A percentile compares a stretch with the other conserved stretches of the same genome.
Evolutionary conservation across 2,329 filamentous ascomycete species (phyloP).

Genomic region (Cercospora brassicicola): DNA sequence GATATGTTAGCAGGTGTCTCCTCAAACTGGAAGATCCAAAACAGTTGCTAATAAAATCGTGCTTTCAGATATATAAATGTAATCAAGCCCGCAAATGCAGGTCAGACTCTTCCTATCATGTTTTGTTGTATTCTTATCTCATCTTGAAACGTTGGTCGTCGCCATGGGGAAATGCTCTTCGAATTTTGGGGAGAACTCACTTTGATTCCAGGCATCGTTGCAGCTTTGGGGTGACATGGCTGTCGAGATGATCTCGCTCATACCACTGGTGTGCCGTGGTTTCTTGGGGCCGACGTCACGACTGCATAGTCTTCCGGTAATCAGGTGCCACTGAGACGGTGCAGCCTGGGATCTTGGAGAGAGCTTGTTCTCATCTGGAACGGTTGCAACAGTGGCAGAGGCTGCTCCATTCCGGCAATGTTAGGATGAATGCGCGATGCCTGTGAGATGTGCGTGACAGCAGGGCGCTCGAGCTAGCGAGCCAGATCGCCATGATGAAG

Average conservation of each 20-base stretch:
- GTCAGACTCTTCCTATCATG: constrained; percentile 25
- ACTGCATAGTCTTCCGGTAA: too few relatives aligned
- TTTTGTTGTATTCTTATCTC: constrained; percentile 5
- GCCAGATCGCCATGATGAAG: too few relatives aligned
- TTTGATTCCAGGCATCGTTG: background rate
- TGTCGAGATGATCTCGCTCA: too few relatives aligned
- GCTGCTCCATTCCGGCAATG: background rate
- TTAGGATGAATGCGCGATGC: background rate
- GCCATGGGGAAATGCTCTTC: background rate
- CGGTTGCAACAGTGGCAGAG: too few relatives aligned
- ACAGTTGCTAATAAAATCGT: background rate
- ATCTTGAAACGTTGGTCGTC: background rate
- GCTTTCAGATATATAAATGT: constrained; percentile 12
- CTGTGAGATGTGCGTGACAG: background rate
- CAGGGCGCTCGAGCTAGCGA: too few relatives aligned
- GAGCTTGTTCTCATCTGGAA: background rate
- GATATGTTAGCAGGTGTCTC: constrained; percentile 33
- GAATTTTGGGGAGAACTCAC: background rate
- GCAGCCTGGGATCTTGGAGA: background rate
- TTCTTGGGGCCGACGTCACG: too few relatives aligned
- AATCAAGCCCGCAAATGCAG: constrained; percentile 8
- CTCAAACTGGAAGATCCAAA: background rate
- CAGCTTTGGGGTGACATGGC: too few relatives aligned
- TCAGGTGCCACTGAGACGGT: background rate
- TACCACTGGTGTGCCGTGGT: too few relatives aligned